phyloP scores from a whole-genome alignment of 441 rosid genomes.

The Kokia cookei region DNA sequence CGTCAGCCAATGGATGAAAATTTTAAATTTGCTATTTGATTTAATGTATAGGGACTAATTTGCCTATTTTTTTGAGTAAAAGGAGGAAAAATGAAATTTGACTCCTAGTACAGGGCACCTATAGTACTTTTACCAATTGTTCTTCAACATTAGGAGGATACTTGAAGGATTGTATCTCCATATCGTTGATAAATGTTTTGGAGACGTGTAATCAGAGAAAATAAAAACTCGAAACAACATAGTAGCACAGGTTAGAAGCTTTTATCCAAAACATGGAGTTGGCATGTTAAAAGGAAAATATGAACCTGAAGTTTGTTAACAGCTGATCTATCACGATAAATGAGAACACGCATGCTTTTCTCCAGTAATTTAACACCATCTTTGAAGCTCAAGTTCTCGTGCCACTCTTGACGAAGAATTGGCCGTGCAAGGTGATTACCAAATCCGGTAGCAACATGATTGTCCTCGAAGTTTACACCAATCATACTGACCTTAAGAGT shows the following conservation, averaged over 20 bases:
- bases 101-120: no score
- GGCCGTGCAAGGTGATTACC: conserved; percentile 97
- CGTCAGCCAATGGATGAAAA: no score
- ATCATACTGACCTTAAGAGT: conserved; percentile 73
- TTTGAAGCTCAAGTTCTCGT: conserved; percentile 75
- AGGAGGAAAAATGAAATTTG: no score
- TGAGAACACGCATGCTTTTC: conserved; percentile 95
- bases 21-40: no score
- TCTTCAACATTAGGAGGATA: no score
- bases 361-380: conserved; percentile 90
- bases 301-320: conserved; percentile 95
- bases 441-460: conserved; percentile 96
- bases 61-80: no score
- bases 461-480: conserved; percentile 85
- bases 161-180: no score
- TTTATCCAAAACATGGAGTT: background rate
- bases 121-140: no score
- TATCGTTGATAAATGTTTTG: no score
- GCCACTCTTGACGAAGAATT: conserved; percentile 93
- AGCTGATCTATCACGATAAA: conserved; percentile 92
- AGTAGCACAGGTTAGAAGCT: background rate
- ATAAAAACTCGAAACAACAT: background rate
- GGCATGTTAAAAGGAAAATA: background rate
- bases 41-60: no score
- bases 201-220: no score